These are phyloP conservation scores for Trametes sanguinea DNA, from an alignment of 768 basidiomycete genomes.

Conservation along the genomic window DNA sequence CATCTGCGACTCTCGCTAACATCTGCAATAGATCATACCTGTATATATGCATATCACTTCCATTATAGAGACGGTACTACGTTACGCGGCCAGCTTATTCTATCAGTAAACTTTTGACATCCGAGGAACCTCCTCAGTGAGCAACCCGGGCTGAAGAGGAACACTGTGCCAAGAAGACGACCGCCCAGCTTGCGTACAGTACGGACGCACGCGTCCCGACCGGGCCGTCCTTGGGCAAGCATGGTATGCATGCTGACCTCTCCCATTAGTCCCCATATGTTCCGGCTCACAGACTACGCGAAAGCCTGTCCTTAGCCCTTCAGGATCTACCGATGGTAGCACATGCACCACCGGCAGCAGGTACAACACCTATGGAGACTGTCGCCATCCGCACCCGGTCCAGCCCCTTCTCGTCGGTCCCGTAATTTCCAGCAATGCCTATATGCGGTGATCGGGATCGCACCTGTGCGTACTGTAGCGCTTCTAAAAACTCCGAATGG, in stretches of 20 bases:
- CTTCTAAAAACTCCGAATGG: constrained; percentile 14
- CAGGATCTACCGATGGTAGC: constrained; percentile 3
- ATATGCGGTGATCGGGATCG: constrained; percentile 13
- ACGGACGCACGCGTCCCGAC: not conserved
- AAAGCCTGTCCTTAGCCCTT: not conserved
- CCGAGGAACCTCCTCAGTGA: too few relatives aligned
- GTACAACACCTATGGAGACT: not conserved
- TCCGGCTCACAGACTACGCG: not conserved
- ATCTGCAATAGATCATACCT: too few relatives aligned
- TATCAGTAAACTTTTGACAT: too few relatives aligned
- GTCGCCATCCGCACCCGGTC: constrained; percentile 1
- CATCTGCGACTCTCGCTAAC: too few relatives aligned
- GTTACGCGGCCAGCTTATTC: too few relatives aligned
- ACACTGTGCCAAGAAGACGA: too few relatives aligned
- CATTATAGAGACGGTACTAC: too few relatives aligned
- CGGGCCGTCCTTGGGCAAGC: not conserved
- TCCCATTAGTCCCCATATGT: too few relatives aligned
- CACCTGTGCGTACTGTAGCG: not conserved
- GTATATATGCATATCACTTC: too few relatives aligned
- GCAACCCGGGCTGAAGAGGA: too few relatives aligned
- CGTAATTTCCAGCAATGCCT: not conserved
- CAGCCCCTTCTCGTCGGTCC: constrained; percentile 8
- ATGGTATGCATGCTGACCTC: too few relatives aligned
- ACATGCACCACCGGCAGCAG: constrained; percentile 8
- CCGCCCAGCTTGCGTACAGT: not conserved